Conservation (phyloP, 176 grass and related monocot species). For the Ensete ventricosum region DNA sequence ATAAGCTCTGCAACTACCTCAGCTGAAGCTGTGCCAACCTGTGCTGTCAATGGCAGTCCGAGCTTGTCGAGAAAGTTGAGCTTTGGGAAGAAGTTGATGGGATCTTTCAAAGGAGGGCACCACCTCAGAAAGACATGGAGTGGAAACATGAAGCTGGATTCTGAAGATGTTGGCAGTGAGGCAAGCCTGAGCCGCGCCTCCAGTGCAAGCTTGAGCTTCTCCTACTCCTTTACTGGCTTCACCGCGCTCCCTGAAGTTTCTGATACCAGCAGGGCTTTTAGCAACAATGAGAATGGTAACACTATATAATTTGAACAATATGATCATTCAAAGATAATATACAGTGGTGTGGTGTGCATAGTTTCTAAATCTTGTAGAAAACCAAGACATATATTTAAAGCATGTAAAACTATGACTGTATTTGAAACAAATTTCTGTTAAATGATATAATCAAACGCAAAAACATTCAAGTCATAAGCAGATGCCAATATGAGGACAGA, state of each 20-base stretch:
- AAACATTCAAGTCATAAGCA: no score
- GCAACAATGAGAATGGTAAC: constrained; percentile 53
- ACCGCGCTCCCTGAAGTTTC: constrained; percentile 55
- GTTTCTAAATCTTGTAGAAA: no score
- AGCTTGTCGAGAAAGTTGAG: constrained; percentile 49
- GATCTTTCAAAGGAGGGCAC: constrained; percentile 25
- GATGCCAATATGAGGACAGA: no score
- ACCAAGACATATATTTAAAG: no score
- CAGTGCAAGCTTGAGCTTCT: constrained; percentile 91
- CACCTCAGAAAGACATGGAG: constrained; percentile 71
- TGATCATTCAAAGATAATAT: background rate
- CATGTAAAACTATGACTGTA: no score
- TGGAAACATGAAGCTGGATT: constrained; percentile 58
- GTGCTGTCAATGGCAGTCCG: constrained; percentile 5
- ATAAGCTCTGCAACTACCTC: constrained; percentile 47
- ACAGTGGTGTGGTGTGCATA: no score
- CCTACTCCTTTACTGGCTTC: constrained; percentile 90
- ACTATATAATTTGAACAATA: background rate
- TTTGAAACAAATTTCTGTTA: no score
- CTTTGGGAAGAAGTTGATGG: constrained; percentile 35
- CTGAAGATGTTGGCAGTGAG: constrained; percentile 52
- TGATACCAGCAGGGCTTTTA: constrained; percentile 18
- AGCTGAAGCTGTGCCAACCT: constrained; percentile 41
- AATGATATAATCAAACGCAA: no score
- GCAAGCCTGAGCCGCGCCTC: constrained; percentile 87